phyloP scores from a whole-genome alignment of 2,329 filamentous ascomycete species.

The Dichotomopilus funicola region DNA sequence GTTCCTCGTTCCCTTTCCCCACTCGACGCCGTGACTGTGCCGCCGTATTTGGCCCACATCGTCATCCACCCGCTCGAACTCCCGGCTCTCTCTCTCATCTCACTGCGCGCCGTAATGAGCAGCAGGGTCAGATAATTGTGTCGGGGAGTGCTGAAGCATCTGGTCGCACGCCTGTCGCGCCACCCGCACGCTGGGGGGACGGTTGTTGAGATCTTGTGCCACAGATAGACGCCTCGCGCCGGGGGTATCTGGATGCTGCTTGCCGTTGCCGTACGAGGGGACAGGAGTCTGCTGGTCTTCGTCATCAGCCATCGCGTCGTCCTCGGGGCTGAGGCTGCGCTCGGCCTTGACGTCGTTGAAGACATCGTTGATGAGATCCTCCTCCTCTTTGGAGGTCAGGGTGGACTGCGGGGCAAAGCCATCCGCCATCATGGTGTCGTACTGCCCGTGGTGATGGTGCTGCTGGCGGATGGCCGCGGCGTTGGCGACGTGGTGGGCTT shows the following conservation, averaged over 20 bases:
- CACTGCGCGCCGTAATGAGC: constrained; percentile 10
- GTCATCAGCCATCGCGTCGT: constrained; percentile 14
- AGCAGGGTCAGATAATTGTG: not conserved
- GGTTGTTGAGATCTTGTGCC: constrained; percentile 11
- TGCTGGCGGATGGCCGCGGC: constrained; percentile 6
- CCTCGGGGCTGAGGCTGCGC: constrained; percentile 18
- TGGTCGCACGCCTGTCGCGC: constrained; percentile 35
- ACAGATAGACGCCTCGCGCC: not conserved
- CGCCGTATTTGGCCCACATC: too few species aligned
- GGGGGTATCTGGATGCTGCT: not conserved
- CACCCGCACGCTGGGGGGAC: constrained; percentile 30
- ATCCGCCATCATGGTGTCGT: constrained; percentile 18
- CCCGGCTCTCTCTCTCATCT: not conserved
- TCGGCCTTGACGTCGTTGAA: constrained; percentile 22
- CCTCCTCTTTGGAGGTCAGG: constrained; percentile 30
- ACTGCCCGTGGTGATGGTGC: constrained; percentile 5
- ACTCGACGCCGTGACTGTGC: too few species aligned
- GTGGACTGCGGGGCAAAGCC: constrained; percentile 16
- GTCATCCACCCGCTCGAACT: too few species aligned
- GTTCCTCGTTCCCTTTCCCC: too few species aligned
- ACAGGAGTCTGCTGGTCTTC: too few species aligned
- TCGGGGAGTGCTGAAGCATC: constrained; percentile 20
- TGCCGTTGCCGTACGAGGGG: constrained; percentile 13
- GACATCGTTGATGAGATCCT: constrained; percentile 28
- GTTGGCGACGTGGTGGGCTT: constrained; percentile 18